Evolutionary conservation across 2,329 filamentous ascomycete species (phyloP).

Genomic region (Nakataea oryzae): DNA sequence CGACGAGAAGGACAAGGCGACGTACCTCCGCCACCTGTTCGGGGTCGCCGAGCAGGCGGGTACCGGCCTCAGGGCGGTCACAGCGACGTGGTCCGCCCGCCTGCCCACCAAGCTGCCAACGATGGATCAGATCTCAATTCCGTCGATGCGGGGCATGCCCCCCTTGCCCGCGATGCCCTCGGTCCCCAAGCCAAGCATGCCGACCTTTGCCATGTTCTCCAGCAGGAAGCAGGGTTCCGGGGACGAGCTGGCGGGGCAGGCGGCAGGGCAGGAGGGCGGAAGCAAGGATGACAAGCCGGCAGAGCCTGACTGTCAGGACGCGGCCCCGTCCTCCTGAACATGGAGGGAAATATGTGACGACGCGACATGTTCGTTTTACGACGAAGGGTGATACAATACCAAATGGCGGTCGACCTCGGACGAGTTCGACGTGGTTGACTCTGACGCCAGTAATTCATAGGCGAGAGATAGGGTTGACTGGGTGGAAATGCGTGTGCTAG

Average conservation of each 20-base stretch:
- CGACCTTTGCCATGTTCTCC: slow-evolving; percentile 3
- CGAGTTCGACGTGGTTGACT: neutral
- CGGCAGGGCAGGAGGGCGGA: neutral
- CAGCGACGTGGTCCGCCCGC: slow-evolving; percentile 21
- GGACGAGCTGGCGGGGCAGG: neutral
- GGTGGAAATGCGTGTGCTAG: neutral
- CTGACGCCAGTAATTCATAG: too few species aligned
- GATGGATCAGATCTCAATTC: slow-evolving; percentile 18
- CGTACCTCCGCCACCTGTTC: slow-evolving; percentile 39
- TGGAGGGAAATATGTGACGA: neutral
- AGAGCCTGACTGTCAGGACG: neutral
- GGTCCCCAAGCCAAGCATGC: slow-evolving; percentile 2
- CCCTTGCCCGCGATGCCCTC: slow-evolving; percentile 16
- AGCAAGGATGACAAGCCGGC: neutral
- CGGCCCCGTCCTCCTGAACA: neutral
- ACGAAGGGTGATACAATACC: neutral
- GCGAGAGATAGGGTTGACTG: neutral
- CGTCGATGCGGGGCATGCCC: slow-evolving; percentile 18
- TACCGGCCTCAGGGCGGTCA: slow-evolving; percentile 23
- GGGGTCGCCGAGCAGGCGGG: slow-evolving; percentile 36
- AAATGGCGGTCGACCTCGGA: neutral
- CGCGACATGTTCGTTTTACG: neutral
- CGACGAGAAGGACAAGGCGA: slow-evolving; percentile 22
- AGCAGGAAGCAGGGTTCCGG: slow-evolving; percentile 1
- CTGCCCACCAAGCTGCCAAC: slow-evolving; percentile 28